A percentile compares a stretch with the other conserved stretches of the same genome.
Conservation (phyloP, 108 stramenopile species). For the Aureococcus anophagefferens region DNA sequence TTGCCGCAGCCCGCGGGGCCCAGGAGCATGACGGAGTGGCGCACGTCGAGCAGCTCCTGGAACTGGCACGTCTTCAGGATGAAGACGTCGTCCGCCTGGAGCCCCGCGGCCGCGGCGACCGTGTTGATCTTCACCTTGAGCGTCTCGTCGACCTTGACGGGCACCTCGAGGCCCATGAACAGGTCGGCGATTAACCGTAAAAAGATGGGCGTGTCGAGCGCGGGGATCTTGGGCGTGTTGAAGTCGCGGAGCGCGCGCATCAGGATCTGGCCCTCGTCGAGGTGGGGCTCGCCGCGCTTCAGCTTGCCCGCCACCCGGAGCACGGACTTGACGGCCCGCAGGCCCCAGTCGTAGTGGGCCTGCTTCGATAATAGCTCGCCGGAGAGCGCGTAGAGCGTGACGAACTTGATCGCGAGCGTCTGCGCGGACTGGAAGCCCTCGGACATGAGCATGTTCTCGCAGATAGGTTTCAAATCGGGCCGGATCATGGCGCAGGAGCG, state of each 20-base stretch:
- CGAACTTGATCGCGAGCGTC: constrained; percentile 74
- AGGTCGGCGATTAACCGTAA: constrained; percentile 72
- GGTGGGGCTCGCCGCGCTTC: constrained; percentile 73
- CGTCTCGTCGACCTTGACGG: constrained; percentile 64
- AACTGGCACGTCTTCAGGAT: constrained; percentile 63
- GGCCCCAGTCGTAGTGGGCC: constrained; percentile 82
- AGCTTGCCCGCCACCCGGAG: constrained; percentile 74
- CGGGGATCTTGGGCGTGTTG: constrained; percentile 80
- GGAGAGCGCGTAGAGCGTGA: constrained; percentile 72
- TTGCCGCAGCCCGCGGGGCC: constrained; percentile 79
- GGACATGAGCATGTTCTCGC: constrained; percentile 87
- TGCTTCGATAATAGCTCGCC: constrained; percentile 74
- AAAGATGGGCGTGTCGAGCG: constrained; percentile 75
- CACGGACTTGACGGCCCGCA: constrained; percentile 79
- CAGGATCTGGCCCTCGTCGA: constrained; percentile 71
- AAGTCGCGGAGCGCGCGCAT: constrained; percentile 85
- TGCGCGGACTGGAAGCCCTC: constrained; percentile 80
- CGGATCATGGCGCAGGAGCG: constrained; percentile 86
- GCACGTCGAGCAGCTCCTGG: constrained; percentile 77
- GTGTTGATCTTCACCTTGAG: constrained; percentile 53
- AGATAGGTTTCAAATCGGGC: constrained; percentile 76
- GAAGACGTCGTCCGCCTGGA: constrained; percentile 59
- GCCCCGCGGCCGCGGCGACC: constrained; percentile 51
- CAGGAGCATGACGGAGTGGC: constrained; percentile 80
- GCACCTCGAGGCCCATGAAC: constrained; percentile 72